Evolutionary conservation across 1,284 basidiomycete genomes (phyloP), one percentile per base, ranked within the genome.

Genomic region (Phylloboletellus chloephorus): DNA sequence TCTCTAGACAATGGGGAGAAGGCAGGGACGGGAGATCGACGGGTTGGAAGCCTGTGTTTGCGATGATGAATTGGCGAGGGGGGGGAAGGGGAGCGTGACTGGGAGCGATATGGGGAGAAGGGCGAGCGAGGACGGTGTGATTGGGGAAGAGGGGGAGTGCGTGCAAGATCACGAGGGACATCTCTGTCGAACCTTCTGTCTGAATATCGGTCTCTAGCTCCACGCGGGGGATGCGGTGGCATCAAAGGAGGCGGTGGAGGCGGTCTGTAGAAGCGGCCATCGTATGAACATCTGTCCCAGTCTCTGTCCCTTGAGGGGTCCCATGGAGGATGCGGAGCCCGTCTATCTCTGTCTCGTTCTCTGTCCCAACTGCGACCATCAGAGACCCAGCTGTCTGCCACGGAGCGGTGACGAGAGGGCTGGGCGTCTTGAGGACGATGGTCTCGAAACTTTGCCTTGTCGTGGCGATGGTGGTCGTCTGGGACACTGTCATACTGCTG

Each of bases 31-130:
- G 68, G 66, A 13, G 69, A 65, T 26, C 69, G 64, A 37, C 61
- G 62, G 9, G 60, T 47, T 1, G 73, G 74, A 16, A 72, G 58
- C 32, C 72, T 62, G 50, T 76, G 73, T 41, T 66, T 69, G 31
- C 58, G 63, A 28, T 52, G 56, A 28, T 56, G 58, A 24, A 49
- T 53, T 2, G 63, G 57, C 12, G 68, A 65, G 7, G 71, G 42
- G 3, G 54, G 47, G 52, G 68, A 51, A 50, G 30, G 43, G 4
- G 63, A 57, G 22, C 50, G 47, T 12, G 58, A 52, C 9, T 22
- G 49, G 6, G 53, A 58, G 3, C 37, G 47, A 3, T 30, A 51
- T 5, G 43, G 44, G 2, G 46, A 58, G 47, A 41, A 29, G 13
- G 58, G 53, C 15, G 58, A 55, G 7, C 48, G 45, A 5, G 53